phyloP scores from a whole-genome alignment of 768 basidiomycete species.

The Naganishia randhawae region DNA sequence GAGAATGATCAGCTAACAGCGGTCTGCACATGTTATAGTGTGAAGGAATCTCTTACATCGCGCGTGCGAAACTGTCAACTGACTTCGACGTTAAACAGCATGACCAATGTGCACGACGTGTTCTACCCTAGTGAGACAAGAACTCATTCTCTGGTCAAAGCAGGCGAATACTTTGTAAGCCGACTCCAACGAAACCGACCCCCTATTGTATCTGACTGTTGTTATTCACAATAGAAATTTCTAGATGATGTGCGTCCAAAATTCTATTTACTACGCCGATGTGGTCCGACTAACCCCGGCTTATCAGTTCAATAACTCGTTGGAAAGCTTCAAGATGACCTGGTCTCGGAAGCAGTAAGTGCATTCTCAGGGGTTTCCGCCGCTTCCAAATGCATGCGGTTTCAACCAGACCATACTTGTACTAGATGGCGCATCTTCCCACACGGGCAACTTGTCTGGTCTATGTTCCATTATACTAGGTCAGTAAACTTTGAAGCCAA shows the following conservation, averaged over 20 bases:
- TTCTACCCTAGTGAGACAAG: slow-evolving; percentile 43
- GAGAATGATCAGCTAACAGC: slow-evolving; percentile 11
- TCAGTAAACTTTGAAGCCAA: neutral
- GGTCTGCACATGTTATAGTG: neutral
- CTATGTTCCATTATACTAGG: slow-evolving; percentile 29
- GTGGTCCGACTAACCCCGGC: neutral
- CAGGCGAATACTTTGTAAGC: slow-evolving; percentile 40
- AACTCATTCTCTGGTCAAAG: slow-evolving; percentile 39
- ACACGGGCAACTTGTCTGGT: slow-evolving; percentile 22
- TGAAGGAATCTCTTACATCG: neutral
- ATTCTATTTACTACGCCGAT: neutral
- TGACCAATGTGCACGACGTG: slow-evolving; percentile 49
- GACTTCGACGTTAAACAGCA: slow-evolving; percentile 29
- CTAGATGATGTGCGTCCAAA: slow-evolving; percentile 39
- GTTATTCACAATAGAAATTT: slow-evolving; percentile 35
- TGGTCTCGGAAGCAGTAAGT: slow-evolving; percentile 24
- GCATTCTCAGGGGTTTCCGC: too few relatives aligned
- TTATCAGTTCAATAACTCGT: slow-evolving; percentile 23
- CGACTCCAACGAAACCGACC: neutral
- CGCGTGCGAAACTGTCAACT: neutral
- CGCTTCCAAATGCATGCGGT: neutral
- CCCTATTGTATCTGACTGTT: neutral
- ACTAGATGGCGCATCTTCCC: slow-evolving; percentile 21
- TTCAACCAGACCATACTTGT: neutral
- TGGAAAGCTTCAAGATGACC: slow-evolving; percentile 29